phyloP scores from a whole-genome alignment of 2,329 filamentous ascomycete genomes.

The Colletotrichum cuscutae region DNA sequence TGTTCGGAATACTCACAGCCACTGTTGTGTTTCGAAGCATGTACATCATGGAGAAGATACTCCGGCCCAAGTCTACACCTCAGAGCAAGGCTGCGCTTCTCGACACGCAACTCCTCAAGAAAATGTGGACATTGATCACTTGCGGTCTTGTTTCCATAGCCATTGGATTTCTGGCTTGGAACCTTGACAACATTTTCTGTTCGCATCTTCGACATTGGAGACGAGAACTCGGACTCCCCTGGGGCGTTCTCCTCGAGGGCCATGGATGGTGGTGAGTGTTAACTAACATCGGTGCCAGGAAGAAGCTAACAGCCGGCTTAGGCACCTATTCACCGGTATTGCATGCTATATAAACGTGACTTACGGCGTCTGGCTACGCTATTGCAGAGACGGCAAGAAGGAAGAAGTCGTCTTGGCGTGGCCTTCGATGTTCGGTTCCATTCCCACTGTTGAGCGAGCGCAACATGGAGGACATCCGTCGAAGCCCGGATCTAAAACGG shows the following conservation, averaged over 20 bases:
- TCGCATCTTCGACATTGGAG: neutral
- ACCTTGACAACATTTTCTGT: neutral
- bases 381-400: slow-evolving; percentile 5
- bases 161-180: neutral
- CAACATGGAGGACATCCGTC: neutral
- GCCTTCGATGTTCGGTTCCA: neutral
- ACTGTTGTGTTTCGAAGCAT: neutral
- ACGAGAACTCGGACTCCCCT: neutral
- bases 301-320: neutral
- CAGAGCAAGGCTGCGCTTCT: neutral
- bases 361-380: neutral
- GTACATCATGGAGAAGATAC: neutral
- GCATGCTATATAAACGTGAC: slow-evolving; percentile 5
- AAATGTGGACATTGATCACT: neutral
- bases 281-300: neutral
- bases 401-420: neutral
- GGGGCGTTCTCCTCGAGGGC: neutral
- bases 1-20: neutral
- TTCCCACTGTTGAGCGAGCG: neutral
- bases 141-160: neutral
- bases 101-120: neutral
- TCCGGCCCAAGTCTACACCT: neutral
- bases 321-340: neutral
- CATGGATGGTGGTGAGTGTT: neutral
- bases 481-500: neutral